These are phyloP conservation scores for Boletus vinaceobasis DNA, from an alignment of 768 basidiomycete genomes.

Conservation along the genomic window DNA sequence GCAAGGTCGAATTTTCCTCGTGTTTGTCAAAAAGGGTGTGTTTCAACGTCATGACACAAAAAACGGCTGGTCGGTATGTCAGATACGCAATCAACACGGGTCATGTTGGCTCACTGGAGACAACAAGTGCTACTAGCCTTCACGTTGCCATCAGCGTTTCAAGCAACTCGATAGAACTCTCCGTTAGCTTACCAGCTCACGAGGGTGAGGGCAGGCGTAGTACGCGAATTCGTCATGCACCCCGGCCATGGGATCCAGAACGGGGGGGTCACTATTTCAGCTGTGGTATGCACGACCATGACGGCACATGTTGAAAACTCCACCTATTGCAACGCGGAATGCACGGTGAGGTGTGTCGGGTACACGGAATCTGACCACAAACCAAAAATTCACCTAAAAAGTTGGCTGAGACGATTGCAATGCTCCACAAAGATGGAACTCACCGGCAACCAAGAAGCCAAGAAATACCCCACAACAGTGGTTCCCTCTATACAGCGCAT, in stretches of 20 bases:
- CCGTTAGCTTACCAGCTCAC: conserved; percentile 17
- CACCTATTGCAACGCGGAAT: conserved; percentile 4
- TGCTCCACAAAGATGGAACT: not conserved
- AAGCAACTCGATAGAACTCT: not conserved
- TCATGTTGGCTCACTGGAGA: conserved; percentile 15
- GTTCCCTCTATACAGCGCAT: conserved; percentile 12
- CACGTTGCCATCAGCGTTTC: not conserved
- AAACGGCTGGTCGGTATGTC: conserved; percentile 10
- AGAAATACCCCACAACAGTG: conserved; percentile 2
- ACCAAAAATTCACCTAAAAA: conserved; percentile 19
- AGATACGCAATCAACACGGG: not conserved
- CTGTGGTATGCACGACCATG: conserved; percentile 15
- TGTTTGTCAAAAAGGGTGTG: not conserved
- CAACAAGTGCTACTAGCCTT: conserved; percentile 18
- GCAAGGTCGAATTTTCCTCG: not conserved
- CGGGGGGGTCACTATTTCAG: conserved; percentile 16
- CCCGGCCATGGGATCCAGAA: conserved; percentile 13
- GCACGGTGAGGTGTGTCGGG: not conserved
- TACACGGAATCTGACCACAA: not conserved
- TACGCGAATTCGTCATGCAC: conserved; percentile 6
- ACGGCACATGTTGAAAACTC: conserved; percentile 13
- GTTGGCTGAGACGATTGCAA: not conserved
- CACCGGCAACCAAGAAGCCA: conserved; percentile 16
- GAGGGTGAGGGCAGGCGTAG: conserved; percentile 18
- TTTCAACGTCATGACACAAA: conserved; percentile 19